Conservation (phyloP, 305 asterid species). For the Fraxinus latifolia region DNA sequence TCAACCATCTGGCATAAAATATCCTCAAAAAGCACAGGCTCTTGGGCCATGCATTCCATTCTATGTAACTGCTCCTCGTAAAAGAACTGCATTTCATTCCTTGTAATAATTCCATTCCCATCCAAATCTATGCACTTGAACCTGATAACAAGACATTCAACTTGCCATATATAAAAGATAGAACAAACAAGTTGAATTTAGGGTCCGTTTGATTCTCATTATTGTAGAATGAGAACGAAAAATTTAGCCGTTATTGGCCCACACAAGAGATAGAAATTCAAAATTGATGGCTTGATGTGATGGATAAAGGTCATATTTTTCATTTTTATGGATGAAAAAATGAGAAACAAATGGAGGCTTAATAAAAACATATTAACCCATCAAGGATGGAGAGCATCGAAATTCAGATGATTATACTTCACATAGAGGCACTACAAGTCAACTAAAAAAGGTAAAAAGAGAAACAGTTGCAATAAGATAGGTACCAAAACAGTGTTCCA, state of each 20-base stretch:
- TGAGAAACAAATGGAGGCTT: no score
- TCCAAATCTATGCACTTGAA: conserved; percentile 98
- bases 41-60: conserved; percentile 99
- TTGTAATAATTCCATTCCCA: conserved; percentile 86
- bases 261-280: no score
- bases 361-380: not conserved
- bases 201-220: no score
- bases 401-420: conserved; percentile 17
- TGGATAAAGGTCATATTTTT: no score
- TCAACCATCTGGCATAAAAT: conserved; percentile 95
- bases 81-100: conserved; percentile 96
- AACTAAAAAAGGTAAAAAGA: not conserved
- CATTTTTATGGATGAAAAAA: no score
- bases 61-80: conserved; percentile 99
- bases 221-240: no score
- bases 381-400: conserved; percentile 1
- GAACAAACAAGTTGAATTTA: not conserved
- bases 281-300: no score
- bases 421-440: not conserved
- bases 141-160: conserved; percentile 47
- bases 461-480: conserved; percentile 1
- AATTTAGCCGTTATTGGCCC: no score
- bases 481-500: conserved; percentile 5
- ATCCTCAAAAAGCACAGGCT: conserved; percentile 99
- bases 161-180: conserved; percentile 2